These are phyloP conservation scores for Dendrocalamus sinicus DNA, from an alignment of 176 grass and related monocot genomes.

Conservation along the genomic window DNA sequence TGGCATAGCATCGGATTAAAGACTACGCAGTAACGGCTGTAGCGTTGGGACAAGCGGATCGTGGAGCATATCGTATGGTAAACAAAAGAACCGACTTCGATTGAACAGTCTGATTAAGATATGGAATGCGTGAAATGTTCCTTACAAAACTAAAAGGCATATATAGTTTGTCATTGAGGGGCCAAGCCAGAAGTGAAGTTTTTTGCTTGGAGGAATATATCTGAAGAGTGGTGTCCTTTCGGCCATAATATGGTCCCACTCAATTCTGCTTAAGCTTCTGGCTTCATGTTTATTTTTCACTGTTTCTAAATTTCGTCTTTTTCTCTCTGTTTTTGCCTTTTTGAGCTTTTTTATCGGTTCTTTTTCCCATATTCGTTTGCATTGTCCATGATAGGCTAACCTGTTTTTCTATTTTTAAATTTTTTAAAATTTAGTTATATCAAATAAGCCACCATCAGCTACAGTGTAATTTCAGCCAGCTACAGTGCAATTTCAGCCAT, in stretches of 20 bases:
- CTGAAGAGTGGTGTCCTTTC: slow-evolving; percentile 9
- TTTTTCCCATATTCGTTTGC: too few species aligned
- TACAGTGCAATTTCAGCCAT: too few species aligned
- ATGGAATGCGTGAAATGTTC: slow-evolving; percentile 7
- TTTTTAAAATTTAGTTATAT: too few species aligned
- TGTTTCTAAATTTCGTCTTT: too few species aligned
- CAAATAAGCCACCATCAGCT: too few species aligned
- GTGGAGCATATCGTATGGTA: slow-evolving; percentile 36
- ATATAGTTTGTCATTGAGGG: not conserved
- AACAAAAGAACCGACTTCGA: slow-evolving; percentile 1
- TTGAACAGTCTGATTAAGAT: not conserved
- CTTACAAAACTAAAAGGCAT: not conserved
- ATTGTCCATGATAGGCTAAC: too few species aligned
- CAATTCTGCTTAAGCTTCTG: too few species aligned
- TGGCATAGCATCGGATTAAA: not conserved
- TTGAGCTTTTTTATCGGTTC: too few species aligned
- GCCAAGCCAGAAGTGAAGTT: not conserved
- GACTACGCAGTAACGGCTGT: not conserved
- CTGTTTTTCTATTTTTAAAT: too few species aligned
- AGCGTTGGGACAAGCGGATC: not conserved
- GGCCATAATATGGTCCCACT: not conserved
- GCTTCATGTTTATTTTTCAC: too few species aligned
- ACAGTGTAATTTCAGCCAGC: too few species aligned
- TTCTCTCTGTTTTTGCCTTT: too few species aligned
- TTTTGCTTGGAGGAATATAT: slow-evolving; percentile 33